phyloP scores from a whole-genome alignment of 306 rosid species.

The Hippophae tibetana region DNA sequence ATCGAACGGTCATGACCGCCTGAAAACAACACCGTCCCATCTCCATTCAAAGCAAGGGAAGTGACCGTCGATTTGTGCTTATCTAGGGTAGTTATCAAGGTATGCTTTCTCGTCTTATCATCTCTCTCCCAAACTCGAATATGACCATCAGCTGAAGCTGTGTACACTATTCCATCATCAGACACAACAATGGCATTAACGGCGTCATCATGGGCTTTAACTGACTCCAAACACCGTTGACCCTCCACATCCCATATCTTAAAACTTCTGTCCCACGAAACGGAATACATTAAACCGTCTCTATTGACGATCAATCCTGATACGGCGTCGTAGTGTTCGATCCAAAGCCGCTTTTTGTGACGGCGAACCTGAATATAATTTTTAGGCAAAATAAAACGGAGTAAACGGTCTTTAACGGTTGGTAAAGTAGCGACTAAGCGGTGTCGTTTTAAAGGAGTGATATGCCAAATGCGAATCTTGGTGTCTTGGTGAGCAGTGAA shows the following conservation, averaged over 20 bases:
- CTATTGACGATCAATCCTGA: conserved; percentile 31
- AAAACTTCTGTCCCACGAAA: conserved; percentile 56
- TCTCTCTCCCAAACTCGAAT: conserved; percentile 49
- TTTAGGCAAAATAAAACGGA: conserved; percentile 31
- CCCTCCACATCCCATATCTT: conserved; percentile 44
- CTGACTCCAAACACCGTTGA: conserved; percentile 42
- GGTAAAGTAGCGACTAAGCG: conserved; percentile 45
- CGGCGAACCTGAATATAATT: conserved; percentile 42
- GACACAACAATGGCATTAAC: conserved; percentile 45
- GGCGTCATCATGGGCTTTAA: conserved; percentile 53
- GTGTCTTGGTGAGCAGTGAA: conserved; percentile 67
- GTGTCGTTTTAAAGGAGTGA: conserved; percentile 26
- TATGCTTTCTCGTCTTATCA: conserved; percentile 8
- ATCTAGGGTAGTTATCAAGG: conserved; percentile 1
- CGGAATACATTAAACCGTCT: conserved; percentile 30
- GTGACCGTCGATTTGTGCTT: conserved; percentile 19
- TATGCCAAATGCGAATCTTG: conserved; percentile 51
- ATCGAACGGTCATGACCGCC: conserved; percentile 19
- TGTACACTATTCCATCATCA: conserved; percentile 37
- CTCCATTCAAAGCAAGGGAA: conserved; percentile 9
- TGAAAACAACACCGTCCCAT: conserved; percentile 6
- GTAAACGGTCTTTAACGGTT: conserved; percentile 37
- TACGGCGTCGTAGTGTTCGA: conserved; percentile 53
- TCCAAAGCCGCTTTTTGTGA: conserved; percentile 42
- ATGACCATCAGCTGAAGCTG: conserved; percentile 48